These are phyloP conservation scores for Brasilioporus rufonigricans DNA, from an alignment of 768 basidiomycete species.

Conservation along the genomic window DNA sequence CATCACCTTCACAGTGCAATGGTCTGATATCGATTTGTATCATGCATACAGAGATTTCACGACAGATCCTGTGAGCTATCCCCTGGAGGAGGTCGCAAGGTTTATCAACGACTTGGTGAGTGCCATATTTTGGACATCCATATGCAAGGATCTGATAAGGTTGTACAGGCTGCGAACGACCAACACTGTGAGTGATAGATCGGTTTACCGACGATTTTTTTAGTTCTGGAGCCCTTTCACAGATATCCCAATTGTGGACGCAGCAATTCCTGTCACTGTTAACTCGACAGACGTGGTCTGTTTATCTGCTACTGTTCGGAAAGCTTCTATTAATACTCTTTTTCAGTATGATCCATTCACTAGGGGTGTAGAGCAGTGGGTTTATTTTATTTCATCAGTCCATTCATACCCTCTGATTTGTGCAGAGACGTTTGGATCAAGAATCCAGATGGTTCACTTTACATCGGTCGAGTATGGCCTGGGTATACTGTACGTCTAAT, in stretches of 20 bases:
- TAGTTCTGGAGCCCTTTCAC: not conserved
- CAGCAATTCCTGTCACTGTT: slow-evolving; percentile 51
- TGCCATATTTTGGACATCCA: not conserved
- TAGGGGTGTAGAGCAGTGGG: slow-evolving; percentile 56
- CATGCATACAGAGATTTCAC: slow-evolving; percentile 71
- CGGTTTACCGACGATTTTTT: not conserved
- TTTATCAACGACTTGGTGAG: slow-evolving; percentile 57
- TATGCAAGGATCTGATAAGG: not conserved
- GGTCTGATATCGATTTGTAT: slow-evolving; percentile 75
- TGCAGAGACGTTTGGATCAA: slow-evolving; percentile 63
- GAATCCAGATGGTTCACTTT: slow-evolving; percentile 68
- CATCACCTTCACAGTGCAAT: slow-evolving; percentile 49
- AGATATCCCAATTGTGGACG: slow-evolving; percentile 73
- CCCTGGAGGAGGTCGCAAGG: slow-evolving; percentile 45
- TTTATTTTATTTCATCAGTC: not conserved
- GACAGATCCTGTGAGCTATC: slow-evolving; percentile 60
- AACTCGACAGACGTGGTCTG: slow-evolving; percentile 63
- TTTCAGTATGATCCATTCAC: slow-evolving; percentile 64
- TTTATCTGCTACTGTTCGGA: slow-evolving; percentile 1
- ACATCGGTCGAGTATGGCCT: slow-evolving; percentile 75
- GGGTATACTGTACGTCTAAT: slow-evolving; percentile 58
- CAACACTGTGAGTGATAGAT: slow-evolving; percentile 19
- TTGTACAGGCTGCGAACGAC: slow-evolving; percentile 16
- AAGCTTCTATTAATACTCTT: not conserved
- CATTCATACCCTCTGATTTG: not conserved